phyloP scores from a whole-genome alignment of 768 basidiomycete genomes.

The Phaffia australis region DNA sequence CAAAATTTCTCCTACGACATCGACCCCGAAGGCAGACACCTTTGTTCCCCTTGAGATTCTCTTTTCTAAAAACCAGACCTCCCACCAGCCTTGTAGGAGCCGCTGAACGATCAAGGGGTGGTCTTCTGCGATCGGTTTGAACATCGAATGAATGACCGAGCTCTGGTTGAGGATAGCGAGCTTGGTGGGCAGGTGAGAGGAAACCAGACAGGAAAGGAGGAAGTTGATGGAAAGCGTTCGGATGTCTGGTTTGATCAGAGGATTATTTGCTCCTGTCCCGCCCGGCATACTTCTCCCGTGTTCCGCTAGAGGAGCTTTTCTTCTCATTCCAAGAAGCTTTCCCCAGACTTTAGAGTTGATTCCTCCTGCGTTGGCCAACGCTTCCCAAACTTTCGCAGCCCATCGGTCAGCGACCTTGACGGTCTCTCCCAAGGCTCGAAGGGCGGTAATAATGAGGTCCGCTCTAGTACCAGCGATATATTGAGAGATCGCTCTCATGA shows the following conservation, averaged over 20 bases:
- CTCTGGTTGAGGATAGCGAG: conserved; percentile 22
- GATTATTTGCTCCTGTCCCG: background rate
- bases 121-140: conserved; percentile 18
- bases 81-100: conserved; percentile 65
- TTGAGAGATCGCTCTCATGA: conserved; percentile 50
- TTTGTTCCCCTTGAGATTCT: conserved; percentile 63
- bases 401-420: conserved; percentile 24
- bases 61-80: conserved; percentile 61
- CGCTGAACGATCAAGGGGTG: conserved; percentile 48
- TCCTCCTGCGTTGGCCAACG: conserved; percentile 42
- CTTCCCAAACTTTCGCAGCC: conserved; percentile 46
- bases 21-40: conserved; percentile 59
- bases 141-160: conserved; percentile 21
- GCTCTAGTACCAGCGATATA: conserved; percentile 54
- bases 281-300: background rate
- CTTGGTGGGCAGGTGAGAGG: conserved; percentile 25
- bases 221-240: conserved; percentile 64
- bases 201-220: conserved; percentile 59
- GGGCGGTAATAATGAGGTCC: conserved; percentile 54
- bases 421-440: conserved; percentile 52
- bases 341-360: conserved; percentile 25
- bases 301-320: conserved; percentile 8
- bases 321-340: conserved; percentile 22
- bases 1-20: conserved; percentile 46
- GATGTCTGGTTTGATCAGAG: conserved; percentile 49